Evolutionary conservation across 2,329 filamentous ascomycete species (phyloP).

Genomic region (Aspergillus neoniger): DNA sequence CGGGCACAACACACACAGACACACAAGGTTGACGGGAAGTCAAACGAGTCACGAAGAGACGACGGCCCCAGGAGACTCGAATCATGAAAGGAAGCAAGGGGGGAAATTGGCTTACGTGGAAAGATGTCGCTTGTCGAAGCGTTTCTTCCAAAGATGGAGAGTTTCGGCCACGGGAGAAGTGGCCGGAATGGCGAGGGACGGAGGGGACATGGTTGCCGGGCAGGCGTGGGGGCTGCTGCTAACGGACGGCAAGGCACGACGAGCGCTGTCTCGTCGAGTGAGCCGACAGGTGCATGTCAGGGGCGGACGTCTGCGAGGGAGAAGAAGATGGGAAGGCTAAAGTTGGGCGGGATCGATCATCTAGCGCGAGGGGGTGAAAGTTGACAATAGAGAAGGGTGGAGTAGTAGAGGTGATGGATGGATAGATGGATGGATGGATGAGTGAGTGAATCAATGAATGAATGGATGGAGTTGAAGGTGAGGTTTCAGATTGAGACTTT

Average conservation of each 20-base stretch:
- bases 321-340: neutral
- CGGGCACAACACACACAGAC: neutral
- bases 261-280: conserved; percentile 22
- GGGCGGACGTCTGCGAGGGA: conserved; percentile 14
- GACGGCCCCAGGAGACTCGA: too few species aligned
- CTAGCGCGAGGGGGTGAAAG: conserved; percentile 5
- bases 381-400: neutral
- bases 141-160: conserved; percentile 27
- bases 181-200: conserved; percentile 13
- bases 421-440: too few species aligned
- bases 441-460: too few species aligned
- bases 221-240: conserved; percentile 14
- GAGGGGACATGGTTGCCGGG: conserved; percentile 20
- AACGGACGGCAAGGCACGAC: conserved; percentile 19
- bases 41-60: neutral
- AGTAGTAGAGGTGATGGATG: neutral
- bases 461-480: neutral
- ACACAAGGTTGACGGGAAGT: neutral
- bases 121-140: conserved; percentile 33
- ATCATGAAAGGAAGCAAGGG: neutral
- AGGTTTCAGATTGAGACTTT: neutral
- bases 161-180: conserved; percentile 14
- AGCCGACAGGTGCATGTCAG: conserved; percentile 26
- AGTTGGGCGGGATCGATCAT: conserved; percentile 5
- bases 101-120: conserved; percentile 28